Base-by-base conservation (phyloP, 1,139 yeast species). In the Geotrichum bryndzae region DNA sequence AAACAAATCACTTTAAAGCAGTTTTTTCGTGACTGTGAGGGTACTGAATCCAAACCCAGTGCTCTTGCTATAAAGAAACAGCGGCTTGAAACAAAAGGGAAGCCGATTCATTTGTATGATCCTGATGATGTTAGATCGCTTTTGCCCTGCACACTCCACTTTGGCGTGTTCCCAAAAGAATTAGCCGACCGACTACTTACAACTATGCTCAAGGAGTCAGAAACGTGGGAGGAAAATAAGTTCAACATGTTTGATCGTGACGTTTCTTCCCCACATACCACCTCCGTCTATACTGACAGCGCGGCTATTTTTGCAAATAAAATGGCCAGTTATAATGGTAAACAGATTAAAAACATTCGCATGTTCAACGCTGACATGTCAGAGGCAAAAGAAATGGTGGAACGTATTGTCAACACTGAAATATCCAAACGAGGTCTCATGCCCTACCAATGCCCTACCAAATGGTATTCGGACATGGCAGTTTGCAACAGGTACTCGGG, bases 161-260 rank as follows among this genome's bases (percentile, higher is more conserved):
- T 73, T 55, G 77, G 83, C 64, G 82, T 85, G 55, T 73, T 88
- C 3, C 86, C 88, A 0, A 62, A 70, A 0, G 76, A 79, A 0
- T 63, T 83, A 10, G 82, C 90, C 0, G 76, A 81, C 51, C 67
- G 68, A 0, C 67, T 86, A 2, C 72, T 86, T 1, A 62, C 68
- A 10, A 73, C 76, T 33, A 72, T 86, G 15, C 64, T 82, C 63
- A 69, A 74, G 0, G 82, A 80, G 51, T 73, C 77, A 5, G 67
- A 74, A 1, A 62, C 68, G 0, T 82, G 84, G 74, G 75, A 76
- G 18, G 74, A 77, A 63, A 60, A 64, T 29, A 58, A 66, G 48
- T 88, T 88, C 68, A 79, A 81, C 63, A 74, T 88, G 18, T 87
- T 86, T 67, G 90, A 86, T 1, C 81, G 85, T 27, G 71, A 76